Base-by-base conservation (phyloP, 164 flowering plant species). In the Aristolochia fimbriata region DNA sequence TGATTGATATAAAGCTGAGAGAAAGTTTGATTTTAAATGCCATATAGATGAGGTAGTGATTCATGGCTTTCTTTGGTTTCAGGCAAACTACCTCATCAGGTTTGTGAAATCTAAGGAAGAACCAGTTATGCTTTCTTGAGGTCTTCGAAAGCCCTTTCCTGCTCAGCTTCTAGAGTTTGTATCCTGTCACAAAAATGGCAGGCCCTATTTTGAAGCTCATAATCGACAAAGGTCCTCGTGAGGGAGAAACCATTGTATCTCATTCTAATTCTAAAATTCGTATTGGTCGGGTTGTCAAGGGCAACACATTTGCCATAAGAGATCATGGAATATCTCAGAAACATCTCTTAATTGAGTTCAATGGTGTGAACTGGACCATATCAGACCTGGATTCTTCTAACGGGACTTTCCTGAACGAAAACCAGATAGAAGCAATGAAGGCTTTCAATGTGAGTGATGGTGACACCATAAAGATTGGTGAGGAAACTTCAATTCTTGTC, bases 251-350 rank as follows among this genome's bases (percentile, higher is more conserved):
- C 27, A 2, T 62, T 33, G 65, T 51, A 21, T 51, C 47, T 43
- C 19, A 31, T 25, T 30, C 55, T 6, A 46, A 30, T 8, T 51
- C 55, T n/a, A 15, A 51, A 16, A 53, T 62, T 50, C 27, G 65
- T 14, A 62, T 62, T 23, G 65, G 65, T 13, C 19, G 65, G 41
- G 27, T 62, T 47, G 10, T 62, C 47, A 30, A 47, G 41, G 65
- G 59, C 16, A 62, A 62, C 41, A 62, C 49, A 3, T 54, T 62
- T 25, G 2, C 49, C 4, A 54, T 62, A 30, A 53, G 52, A 20
- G 65, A 62, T 45, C 33, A 59, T 19, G 51, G 48, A 15, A 62
- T 62, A 19, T 62, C 65, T 41, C 65, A 62, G 59, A 53, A 62
- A 16, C 65, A 62, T 45, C 41, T 62, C 21, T 13, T 21, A 10